Percentiles rank a stretch among this genome's conserved stretches.
Evolutionary conservation across 345 rosid species (phyloP).

Genomic region (Arabidopsis suecica): DNA sequence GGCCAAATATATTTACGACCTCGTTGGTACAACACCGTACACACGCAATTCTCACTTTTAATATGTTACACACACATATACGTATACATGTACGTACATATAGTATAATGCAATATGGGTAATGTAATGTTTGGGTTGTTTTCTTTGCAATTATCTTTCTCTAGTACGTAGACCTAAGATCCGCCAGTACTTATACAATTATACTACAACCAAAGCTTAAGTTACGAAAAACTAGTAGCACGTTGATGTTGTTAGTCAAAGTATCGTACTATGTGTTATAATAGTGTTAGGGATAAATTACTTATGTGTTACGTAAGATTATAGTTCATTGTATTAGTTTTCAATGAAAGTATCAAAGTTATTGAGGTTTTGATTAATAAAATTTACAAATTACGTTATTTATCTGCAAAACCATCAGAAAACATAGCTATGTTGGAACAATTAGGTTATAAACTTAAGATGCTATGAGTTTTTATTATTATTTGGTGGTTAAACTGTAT

Average conservation of each 20-base stretch:
- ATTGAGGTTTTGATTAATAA: not conserved
- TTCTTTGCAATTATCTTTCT: not conserved
- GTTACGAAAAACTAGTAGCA: not conserved
- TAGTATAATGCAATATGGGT: not conserved
- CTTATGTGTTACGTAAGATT: not conserved
- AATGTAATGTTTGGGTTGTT: conserved; percentile 7
- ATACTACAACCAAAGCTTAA: not conserved
- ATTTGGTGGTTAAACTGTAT: too few relatives aligned
- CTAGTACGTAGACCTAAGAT: not conserved
- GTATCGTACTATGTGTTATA: not conserved
- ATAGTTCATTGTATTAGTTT: not conserved
- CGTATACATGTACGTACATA: not conserved
- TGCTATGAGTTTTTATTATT: not conserved
- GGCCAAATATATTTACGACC: conserved; percentile 33
- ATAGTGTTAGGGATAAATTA: not conserved
- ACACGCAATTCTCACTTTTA: conserved; percentile 16
- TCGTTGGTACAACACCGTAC: conserved; percentile 44
- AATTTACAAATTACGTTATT: not conserved
- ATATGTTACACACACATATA: conserved; percentile 12
- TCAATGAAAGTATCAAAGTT: not conserved
- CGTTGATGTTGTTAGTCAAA: conserved; percentile 22
- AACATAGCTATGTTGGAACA: not conserved
- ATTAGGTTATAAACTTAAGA: not conserved
- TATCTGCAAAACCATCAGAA: not conserved
- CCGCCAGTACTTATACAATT: conserved; percentile 20